Conservation (phyloP, 768 basidiomycete species). For the Leccinum rimulosum region DNA sequence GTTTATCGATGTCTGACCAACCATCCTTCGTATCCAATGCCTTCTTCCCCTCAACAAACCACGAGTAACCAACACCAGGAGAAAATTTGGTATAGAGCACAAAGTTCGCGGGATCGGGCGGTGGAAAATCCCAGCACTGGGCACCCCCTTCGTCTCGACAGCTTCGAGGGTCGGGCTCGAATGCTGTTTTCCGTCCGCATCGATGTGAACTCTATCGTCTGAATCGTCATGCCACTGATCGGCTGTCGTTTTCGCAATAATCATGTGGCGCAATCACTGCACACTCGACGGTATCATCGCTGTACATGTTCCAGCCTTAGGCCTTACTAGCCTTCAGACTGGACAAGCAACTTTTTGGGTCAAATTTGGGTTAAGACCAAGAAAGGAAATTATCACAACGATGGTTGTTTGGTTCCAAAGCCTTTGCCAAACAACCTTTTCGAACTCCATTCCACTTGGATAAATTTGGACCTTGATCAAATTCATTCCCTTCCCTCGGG, state of each 20-base stretch:
- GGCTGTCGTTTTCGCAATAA: neutral
- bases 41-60: slow-evolving; percentile 63
- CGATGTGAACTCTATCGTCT: slow-evolving; percentile 4
- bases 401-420: no score
- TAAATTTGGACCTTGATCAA: no score
- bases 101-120: slow-evolving; percentile 52
- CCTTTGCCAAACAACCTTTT: no score
- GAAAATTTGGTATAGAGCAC: slow-evolving; percentile 67
- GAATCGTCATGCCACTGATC: neutral
- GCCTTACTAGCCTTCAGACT: no score
- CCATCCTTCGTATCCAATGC: slow-evolving; percentile 48
- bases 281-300: slow-evolving; percentile 22
- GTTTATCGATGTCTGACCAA: slow-evolving; percentile 83
- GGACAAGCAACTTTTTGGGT: no score
- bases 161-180: neutral
- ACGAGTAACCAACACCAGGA: slow-evolving; percentile 63
- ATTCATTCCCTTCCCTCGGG: no score
- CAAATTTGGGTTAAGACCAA: no score
- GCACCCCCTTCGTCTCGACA: neutral
- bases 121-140: slow-evolving; percentile 31
- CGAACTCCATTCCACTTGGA: no score
- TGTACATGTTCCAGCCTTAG: neutral
- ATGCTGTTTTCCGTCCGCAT: no score
- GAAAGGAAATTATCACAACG: no score
- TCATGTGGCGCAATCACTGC: slow-evolving; percentile 24